phyloP scores from a whole-genome alignment of 768 basidiomycete species.

The Wakefieldia striispora region DNA sequence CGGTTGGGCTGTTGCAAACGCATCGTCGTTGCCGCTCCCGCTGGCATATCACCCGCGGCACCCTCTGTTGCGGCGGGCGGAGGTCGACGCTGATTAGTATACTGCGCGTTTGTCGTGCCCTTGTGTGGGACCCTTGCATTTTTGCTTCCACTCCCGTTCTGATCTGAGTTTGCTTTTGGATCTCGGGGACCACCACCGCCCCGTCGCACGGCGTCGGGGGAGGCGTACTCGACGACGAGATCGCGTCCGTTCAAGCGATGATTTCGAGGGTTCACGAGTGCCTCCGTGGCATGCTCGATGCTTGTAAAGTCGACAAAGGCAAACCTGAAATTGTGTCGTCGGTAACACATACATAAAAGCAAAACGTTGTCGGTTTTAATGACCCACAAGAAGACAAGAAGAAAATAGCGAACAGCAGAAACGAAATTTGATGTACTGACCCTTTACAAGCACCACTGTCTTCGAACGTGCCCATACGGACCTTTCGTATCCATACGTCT shows the following conservation, averaged over 20 bases:
- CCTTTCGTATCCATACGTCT: constrained; percentile 67
- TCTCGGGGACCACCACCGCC: constrained; percentile 52
- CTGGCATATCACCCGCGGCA: not conserved
- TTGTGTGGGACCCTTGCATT: constrained; percentile 8
- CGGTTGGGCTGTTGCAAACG: constrained; percentile 9
- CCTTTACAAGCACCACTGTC: constrained; percentile 96
- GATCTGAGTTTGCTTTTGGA: constrained; percentile 24
- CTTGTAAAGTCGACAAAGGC: constrained; percentile 91
- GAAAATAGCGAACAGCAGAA: not conserved
- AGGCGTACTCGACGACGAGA: constrained; percentile 87
- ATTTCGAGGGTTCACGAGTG: constrained; percentile 81
- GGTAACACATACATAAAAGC: not conserved
- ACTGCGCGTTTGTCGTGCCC: not conserved
- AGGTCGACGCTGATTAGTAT: constrained; percentile 4
- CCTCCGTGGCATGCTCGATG: constrained; percentile 74
- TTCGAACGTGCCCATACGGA: constrained; percentile 95
- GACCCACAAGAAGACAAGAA: not conserved
- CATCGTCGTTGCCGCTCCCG: not conserved
- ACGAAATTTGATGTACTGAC: constrained; percentile 43
- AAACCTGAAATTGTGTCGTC: constrained; percentile 51
- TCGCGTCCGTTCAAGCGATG: constrained; percentile 81
- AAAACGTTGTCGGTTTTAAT: no score
- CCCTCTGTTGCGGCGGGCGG: constrained; percentile 5
- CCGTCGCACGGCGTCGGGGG: constrained; percentile 81
- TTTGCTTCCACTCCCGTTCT: constrained; percentile 5